Percentiles rank a stretch among this genome's conserved stretches.
Conservation (phyloP, 1,284 basidiomycete genomes). For the Cryptococcus neoformans region DNA sequence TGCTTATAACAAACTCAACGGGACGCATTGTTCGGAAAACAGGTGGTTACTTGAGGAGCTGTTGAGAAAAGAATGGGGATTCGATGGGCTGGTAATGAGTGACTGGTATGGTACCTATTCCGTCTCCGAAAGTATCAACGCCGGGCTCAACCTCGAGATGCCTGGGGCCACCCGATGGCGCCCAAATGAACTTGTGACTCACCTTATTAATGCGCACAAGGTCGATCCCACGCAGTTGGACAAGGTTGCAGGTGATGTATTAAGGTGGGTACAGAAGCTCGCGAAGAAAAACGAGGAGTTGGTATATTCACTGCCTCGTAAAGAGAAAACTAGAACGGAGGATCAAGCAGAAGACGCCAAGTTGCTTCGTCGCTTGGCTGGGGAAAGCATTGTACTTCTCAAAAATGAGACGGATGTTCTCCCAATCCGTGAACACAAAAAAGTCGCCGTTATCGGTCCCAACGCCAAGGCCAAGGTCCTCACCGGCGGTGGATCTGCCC, state of each 20-base stretch:
- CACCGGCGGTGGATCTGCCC: conserved; percentile 59
- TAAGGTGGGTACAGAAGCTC: conserved; percentile 28
- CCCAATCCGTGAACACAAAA: conserved; percentile 20
- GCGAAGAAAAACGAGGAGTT: conserved; percentile 23
- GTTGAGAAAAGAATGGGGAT: conserved; percentile 61
- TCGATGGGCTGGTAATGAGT: conserved; percentile 63
- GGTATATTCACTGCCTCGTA: conserved; percentile 20
- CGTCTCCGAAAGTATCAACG: conserved; percentile 62
- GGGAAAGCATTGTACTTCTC: conserved; percentile 61
- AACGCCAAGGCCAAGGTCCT: conserved; percentile 57
- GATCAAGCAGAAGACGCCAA: conserved; percentile 21
- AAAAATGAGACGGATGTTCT: conserved; percentile 55
- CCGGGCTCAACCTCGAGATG: conserved; percentile 67
- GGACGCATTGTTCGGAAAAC: conserved; percentile 68
- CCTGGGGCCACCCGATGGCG: conserved; percentile 30
- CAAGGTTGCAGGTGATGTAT: conserved; percentile 40
- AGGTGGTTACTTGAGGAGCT: conserved; percentile 53
- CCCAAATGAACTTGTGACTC: conserved; percentile 51
- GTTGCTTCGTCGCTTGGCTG: conserved; percentile 23
- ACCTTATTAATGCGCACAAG: conserved; percentile 62
- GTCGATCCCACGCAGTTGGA: conserved; percentile 26
- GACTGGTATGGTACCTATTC: conserved; percentile 61
- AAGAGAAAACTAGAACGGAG: conserved; percentile 24
- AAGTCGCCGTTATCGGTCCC: conserved; percentile 58
- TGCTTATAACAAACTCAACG: conserved; percentile 59